phyloP scores from a whole-genome alignment of 2,329 filamentous ascomycete genomes.

The Neospermospora avenae region DNA sequence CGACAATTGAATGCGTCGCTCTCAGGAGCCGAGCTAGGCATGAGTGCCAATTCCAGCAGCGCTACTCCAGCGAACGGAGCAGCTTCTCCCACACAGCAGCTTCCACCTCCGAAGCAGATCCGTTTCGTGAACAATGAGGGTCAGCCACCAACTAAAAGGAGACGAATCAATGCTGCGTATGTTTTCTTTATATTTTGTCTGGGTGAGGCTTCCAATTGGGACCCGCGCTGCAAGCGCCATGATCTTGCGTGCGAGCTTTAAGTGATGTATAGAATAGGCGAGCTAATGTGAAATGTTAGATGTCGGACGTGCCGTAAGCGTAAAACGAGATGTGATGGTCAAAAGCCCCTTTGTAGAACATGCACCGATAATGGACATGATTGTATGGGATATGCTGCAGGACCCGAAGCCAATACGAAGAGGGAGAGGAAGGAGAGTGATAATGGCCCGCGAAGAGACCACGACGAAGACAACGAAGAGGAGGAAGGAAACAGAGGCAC shows the following conservation, averaged over 20 bases:
- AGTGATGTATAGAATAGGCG: not conserved
- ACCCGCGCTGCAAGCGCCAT: conserved; percentile 10
- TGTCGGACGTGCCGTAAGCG: conserved; percentile 72
- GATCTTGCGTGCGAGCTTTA: not conserved
- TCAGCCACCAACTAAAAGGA: conserved; percentile 73
- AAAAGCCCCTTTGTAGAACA: conserved; percentile 68
- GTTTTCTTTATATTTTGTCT: conserved; percentile 35
- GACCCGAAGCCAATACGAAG: conserved; percentile 16
- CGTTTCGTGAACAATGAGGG: conserved; percentile 82
- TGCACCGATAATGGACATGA: conserved; percentile 68
- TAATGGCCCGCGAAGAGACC: conserved; percentile 11
- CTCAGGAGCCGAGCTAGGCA: conserved; percentile 7
- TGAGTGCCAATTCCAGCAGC: conserved; percentile 21
- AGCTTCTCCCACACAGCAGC: conserved; percentile 13
- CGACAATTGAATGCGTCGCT: conserved; percentile 4
- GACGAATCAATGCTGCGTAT: conserved; percentile 76
- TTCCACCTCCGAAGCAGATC: conserved; percentile 54
- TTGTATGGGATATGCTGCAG: conserved; percentile 62
- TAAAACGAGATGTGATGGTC: conserved; percentile 73
- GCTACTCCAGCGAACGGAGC: not conserved
- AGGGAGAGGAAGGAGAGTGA: conserved; percentile 35
- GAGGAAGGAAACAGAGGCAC: conserved; percentile 8
- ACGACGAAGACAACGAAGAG: conserved; percentile 35
- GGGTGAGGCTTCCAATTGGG: conserved; percentile 16
- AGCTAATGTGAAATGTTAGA: conserved; percentile 37